phyloP scores from a whole-genome alignment of 257 asterid genomes.

The Paraleonurus japonicus region DNA sequence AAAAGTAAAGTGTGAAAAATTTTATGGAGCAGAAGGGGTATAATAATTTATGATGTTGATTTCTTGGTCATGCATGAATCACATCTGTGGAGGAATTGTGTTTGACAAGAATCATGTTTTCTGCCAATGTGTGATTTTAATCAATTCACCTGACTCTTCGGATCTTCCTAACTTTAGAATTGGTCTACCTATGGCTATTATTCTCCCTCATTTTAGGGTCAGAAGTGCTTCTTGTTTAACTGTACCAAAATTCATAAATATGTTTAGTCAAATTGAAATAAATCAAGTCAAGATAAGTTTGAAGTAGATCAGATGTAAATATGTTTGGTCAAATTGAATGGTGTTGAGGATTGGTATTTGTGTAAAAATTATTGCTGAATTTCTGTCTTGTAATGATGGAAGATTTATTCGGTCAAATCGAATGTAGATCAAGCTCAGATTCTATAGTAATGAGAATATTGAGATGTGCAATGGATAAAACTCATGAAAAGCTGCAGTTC shows the following conservation, averaged over 20 bases:
- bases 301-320: neutral
- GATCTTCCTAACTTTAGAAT: slow-evolving; percentile 29
- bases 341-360: neutral
- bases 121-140: neutral
- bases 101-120: neutral
- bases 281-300: slow-evolving; percentile 24
- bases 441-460: slow-evolving; percentile 62
- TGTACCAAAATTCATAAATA: neutral
- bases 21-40: too few species aligned
- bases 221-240: neutral
- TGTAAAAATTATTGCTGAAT: neutral
- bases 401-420: slow-evolving; percentile 54
- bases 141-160: slow-evolving; percentile 25
- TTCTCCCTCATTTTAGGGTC: slow-evolving; percentile 20
- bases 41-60: neutral
- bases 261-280: slow-evolving; percentile 42
- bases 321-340: slow-evolving; percentile 28
- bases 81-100: too few species aligned
- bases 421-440: slow-evolving; percentile 56
- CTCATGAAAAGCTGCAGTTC: slow-evolving; percentile 63
- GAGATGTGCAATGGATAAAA: slow-evolving; percentile 78
- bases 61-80: neutral
- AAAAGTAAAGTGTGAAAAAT: too few species aligned
- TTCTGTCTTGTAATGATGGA: slow-evolving; percentile 40
- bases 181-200: slow-evolving; percentile 27